phyloP scores from a whole-genome alignment of 2,329 filamentous ascomycete genomes.

The Fusarium lyarnte region DNA sequence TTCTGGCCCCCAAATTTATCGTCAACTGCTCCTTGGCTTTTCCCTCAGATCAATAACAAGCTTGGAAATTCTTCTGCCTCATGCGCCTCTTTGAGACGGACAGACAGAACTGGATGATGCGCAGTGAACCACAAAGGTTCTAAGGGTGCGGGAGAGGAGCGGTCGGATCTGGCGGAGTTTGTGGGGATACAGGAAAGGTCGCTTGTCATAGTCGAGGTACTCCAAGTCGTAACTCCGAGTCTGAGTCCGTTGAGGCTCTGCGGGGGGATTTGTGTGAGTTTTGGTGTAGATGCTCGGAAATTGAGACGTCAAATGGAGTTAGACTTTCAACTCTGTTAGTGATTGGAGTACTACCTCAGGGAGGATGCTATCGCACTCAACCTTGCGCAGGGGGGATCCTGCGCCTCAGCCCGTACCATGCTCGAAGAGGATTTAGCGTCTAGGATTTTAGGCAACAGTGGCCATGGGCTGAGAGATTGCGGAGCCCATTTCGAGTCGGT shows the following conservation, averaged over 20 bases:
- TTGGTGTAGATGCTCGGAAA: neutral
- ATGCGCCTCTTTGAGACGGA: neutral
- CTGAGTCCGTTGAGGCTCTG: constrained; percentile 33
- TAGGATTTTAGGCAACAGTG: constrained; percentile 47
- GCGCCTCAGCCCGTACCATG: constrained; percentile 44
- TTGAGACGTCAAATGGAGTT: neutral
- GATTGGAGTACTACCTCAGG: neutral
- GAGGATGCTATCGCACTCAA: constrained; percentile 17
- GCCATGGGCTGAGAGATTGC: constrained; percentile 41
- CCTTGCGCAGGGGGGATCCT: constrained; percentile 29
- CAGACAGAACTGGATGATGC: constrained; percentile 9
- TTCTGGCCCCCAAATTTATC: constrained; percentile 16
- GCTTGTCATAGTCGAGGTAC: constrained; percentile 36
- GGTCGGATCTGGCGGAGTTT: constrained; percentile 29
- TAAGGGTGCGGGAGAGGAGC: constrained; percentile 16
- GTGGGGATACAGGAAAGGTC: constrained; percentile 24
- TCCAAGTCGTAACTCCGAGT: constrained; percentile 18
- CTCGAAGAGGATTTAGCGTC: constrained; percentile 20
- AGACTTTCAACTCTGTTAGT: constrained; percentile 1
- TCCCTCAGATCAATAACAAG: constrained; percentile 23
- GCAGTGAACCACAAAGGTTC: constrained; percentile 28
- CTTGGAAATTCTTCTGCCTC: constrained; percentile 35
- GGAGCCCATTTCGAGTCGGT: constrained; percentile 31
- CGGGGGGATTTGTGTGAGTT: neutral
- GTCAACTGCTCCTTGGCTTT: constrained; percentile 9